Evolutionary conservation across 164 flowering plant species (phyloP), one percentile per base, ranked within the genome.

Genomic region (Piper betle): DNA sequence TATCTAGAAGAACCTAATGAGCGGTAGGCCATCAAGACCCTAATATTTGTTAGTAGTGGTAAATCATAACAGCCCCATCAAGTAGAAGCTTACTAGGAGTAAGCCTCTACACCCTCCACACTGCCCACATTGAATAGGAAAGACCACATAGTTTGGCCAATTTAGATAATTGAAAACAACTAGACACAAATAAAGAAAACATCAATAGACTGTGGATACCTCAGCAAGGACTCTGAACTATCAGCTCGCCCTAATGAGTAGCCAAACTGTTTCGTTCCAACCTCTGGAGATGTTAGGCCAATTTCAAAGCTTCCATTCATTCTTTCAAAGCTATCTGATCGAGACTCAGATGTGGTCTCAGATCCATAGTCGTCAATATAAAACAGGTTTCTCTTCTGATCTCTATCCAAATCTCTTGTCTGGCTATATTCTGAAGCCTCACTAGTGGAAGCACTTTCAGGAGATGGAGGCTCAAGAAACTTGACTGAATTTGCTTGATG

Each of bases 181-280:
- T 10, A 46, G 15, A 46, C 15, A 46, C 50, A 46, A 46, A 15
- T 10, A 46, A 46, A 10, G 15, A 10, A 15, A 10, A 12, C 7
- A 46, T 46, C 50, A 46, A 46, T 10, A 46, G 15, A 6, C 50
- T 46, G 15, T 2, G 10, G 65, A 66, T 73, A 93, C 97, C 97
- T 86, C 78, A 83, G 78, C 59, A 82, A 67, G 58, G 91, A 81
- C 19, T 85, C 88, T 57, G 81, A 83, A 71, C 94, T 81, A 67
- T 60, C 85, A 59, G 80, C 62, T 46, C 78, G 72, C 75, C 76
- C 91, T 48, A 81, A 57, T 46, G 71, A 60, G 37, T 50, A 69
- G 69, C 62, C 80, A 37, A 33, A 57, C 48, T 53, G 61, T 55
- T 37, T 55, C 15, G 70, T 50, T 52, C 78, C 77, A 58, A 66